phyloP scores from a whole-genome alignment of 495 filamentous ascomycete genomes.

The Penicillium parvum region DNA sequence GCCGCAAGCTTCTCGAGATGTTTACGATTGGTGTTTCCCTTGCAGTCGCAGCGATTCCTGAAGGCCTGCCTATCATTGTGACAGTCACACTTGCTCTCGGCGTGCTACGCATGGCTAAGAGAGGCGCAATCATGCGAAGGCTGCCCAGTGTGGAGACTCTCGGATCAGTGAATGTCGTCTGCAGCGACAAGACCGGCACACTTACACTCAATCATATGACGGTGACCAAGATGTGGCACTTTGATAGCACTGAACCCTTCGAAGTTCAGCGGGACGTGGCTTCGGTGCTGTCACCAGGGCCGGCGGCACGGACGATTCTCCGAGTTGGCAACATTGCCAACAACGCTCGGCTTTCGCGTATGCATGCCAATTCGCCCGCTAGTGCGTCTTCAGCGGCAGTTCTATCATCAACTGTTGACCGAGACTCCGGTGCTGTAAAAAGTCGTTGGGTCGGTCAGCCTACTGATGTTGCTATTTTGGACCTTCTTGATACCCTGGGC shows the following conservation, averaged over 20 bases:
- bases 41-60: conserved; percentile 94
- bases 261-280: conserved; percentile 70
- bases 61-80: conserved; percentile 96
- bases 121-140: conserved; percentile 89
- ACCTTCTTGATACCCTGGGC: conserved; percentile 82
- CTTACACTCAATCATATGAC: conserved; percentile 98
- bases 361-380: conserved; percentile 54
- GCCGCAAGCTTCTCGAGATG: conserved; percentile 85
- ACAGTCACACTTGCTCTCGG: conserved; percentile 93
- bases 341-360: conserved; percentile 73
- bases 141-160: conserved; percentile 96
- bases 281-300: conserved; percentile 55
- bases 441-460: conserved; percentile 96
- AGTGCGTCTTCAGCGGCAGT: conserved; percentile 69
- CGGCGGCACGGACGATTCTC: conserved; percentile 71
- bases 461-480: conserved; percentile 92
- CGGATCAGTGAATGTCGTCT: conserved; percentile 97
- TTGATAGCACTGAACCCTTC: conserved; percentile 64
- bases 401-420: conserved; percentile 68
- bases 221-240: conserved; percentile 93
- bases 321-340: conserved; percentile 95
- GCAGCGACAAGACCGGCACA: conserved; percentile 97
- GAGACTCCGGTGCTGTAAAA: conserved; percentile 55
- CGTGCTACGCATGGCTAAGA: conserved; percentile 89
- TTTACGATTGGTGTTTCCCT: conserved; percentile 97